A percentile compares a stretch with the other conserved stretches of the same genome.
Conservation (phyloP, 768 basidiomycete species). For the Lactifluus echinatus region DNA sequence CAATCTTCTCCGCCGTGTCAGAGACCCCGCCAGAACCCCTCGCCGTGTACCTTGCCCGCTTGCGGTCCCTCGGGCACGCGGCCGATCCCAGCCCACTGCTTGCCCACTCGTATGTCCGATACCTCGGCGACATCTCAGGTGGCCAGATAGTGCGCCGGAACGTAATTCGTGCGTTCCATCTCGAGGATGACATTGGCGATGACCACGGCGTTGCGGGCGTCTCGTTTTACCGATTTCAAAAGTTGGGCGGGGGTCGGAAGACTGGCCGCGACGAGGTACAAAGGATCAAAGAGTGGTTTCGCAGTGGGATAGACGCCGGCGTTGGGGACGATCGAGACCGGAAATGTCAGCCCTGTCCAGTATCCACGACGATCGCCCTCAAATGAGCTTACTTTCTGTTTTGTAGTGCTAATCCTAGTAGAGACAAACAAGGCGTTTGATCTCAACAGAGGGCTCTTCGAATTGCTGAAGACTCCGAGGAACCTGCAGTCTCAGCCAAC, state of each 20-base stretch:
- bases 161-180: slow-evolving; percentile 53
- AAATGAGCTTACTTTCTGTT: not conserved
- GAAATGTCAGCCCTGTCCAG: slow-evolving; percentile 25
- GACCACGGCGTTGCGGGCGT: slow-evolving; percentile 46
- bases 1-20: slow-evolving; percentile 41
- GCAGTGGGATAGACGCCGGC: slow-evolving; percentile 34
- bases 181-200: slow-evolving; percentile 47
- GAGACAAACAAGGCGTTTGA: slow-evolving; percentile 30
- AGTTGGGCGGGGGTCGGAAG: slow-evolving; percentile 37
- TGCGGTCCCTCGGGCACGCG: slow-evolving; percentile 34
- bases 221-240: slow-evolving; percentile 62
- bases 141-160: slow-evolving; percentile 61
- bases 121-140: slow-evolving; percentile 73
- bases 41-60: slow-evolving; percentile 33
- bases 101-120: slow-evolving; percentile 76
- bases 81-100: slow-evolving; percentile 46
- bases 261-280: slow-evolving; percentile 54
- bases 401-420: slow-evolving; percentile 23
- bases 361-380: not conserved
- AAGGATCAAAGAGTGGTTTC: slow-evolving; percentile 67
- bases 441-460: slow-evolving; percentile 24
- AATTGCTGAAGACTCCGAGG: not conserved
- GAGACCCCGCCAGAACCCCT: slow-evolving; percentile 43
- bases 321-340: slow-evolving; percentile 27
- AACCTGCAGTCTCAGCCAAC: slow-evolving; percentile 21